phyloP scores from a whole-genome alignment of 345 rosid genomes.

The Salix koriyanagi region DNA sequence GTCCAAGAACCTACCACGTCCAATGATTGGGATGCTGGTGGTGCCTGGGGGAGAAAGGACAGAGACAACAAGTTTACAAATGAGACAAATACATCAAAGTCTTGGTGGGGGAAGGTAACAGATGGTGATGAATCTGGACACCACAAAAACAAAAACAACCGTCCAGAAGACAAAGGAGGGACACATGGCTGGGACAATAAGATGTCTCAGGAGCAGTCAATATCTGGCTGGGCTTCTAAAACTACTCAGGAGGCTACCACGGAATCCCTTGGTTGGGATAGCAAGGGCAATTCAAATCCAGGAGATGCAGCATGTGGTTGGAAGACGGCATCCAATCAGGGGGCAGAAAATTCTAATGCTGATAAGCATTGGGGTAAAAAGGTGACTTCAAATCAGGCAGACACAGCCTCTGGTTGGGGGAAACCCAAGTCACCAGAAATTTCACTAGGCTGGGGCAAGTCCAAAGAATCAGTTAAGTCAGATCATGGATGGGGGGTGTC shows the following conservation, averaged over 20 bases:
- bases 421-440: slow-evolving; percentile 11
- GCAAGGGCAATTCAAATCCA: background rate
- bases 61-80: background rate
- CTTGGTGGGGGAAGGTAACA: background rate
- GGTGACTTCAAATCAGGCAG: background rate
- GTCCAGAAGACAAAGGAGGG: background rate
- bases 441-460: slow-evolving; percentile 32
- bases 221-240: slow-evolving; percentile 13
- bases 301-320: background rate
- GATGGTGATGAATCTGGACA: background rate
- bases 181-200: background rate
- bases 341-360: background rate
- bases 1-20: background rate
- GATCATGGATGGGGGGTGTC: background rate
- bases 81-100: background rate
- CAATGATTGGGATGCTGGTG: slow-evolving; percentile 11
- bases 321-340: background rate
- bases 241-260: background rate
- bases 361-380: background rate
- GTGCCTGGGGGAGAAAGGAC: slow-evolving; percentile 26
- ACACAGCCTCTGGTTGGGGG: slow-evolving; percentile 3
- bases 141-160: background rate
- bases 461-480: slow-evolving; percentile 30
- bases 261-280: background rate
- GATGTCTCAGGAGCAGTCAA: background rate